Conservation (phyloP, 257 asterid species). For the Plantago ovata region DNA sequence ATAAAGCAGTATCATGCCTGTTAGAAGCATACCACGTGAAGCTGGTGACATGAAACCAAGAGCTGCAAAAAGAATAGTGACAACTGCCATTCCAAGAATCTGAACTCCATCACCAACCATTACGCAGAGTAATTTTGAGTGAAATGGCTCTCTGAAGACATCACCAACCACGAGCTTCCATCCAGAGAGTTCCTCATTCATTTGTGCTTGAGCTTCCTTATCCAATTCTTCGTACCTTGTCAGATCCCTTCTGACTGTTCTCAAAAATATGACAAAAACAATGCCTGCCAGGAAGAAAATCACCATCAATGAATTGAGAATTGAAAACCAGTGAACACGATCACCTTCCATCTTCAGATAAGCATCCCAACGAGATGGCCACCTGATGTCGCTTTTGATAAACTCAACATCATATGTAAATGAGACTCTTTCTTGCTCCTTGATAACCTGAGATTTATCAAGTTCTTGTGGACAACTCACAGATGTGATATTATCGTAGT, state of each 20-base stretch:
- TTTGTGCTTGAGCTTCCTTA: slow-evolving; percentile 74
- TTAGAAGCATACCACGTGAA: slow-evolving; percentile 70
- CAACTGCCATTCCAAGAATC: slow-evolving; percentile 69
- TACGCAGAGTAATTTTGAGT: slow-evolving; percentile 52
- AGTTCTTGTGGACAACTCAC: slow-evolving; percentile 49
- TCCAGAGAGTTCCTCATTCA: slow-evolving; percentile 80
- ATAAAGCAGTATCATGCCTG: slow-evolving; percentile 73
- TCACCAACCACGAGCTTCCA: slow-evolving; percentile 90
- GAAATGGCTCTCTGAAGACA: slow-evolving; percentile 69
- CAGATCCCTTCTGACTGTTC: slow-evolving; percentile 79
- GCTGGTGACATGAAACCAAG: slow-evolving; percentile 88
- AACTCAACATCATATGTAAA: slow-evolving; percentile 77
- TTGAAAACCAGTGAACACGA: slow-evolving; percentile 84
- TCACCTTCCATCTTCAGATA: slow-evolving; percentile 80
- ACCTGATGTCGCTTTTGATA: slow-evolving; percentile 52
- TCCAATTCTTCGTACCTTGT: slow-evolving; percentile 76
- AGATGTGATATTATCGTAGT: slow-evolving; percentile 36
- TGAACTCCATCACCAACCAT: slow-evolving; percentile 81
- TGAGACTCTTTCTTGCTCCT: slow-evolving; percentile 57
- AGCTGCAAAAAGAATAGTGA: slow-evolving; percentile 67
- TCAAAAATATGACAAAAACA: slow-evolving; percentile 62
- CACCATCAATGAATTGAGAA: slow-evolving; percentile 71
- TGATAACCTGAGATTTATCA: slow-evolving; percentile 56
- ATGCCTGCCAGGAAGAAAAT: slow-evolving; percentile 75
- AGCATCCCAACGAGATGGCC: slow-evolving; percentile 93